Base-by-base conservation (phyloP, 192 early-diverging fungal genomes). In the Backusella psychrophila region DNA sequence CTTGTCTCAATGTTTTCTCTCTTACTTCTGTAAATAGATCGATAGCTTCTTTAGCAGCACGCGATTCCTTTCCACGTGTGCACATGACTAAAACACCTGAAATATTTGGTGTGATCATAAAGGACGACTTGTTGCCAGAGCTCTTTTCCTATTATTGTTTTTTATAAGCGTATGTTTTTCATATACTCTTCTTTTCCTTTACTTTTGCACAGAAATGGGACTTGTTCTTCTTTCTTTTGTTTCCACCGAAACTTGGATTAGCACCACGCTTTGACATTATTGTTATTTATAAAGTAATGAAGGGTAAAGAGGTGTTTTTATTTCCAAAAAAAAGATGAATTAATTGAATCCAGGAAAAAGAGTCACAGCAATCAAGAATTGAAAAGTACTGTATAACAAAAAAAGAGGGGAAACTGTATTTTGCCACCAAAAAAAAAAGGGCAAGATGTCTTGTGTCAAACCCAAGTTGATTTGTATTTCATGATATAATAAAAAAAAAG, bases 51-150 rank as follows among this genome's bases (percentile, higher is more conserved):
- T 78, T 80, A 19, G 83, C 78, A 7, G 86, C 83, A 7, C 72
- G 70, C 19, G 35, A 67, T 70, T 89, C 88, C 75, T 80, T 86
- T 46, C 73, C 73, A 72, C 83, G 80, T 12, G 81, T 66, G 70
- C 86, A 87, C 65, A 81, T 89, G 42, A 89, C 80, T 63, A 89
- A 79, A 33, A 89, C 80, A 15, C 88, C 88, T 9, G 78, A 76
- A 70, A 86, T 85, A 31, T 82, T 82, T 11, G 86, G 77, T 65
- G 85, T 77, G 31, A 88, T 81, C 44, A 74, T 78, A 63, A 86
- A 84, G 63, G 80, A 73, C 17, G 82, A 77, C 29, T 71, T 79
- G 42, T 67, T 56, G 46, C 65, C 65, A 39, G 49, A 6, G 33
- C 66, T 44, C n/a, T 8, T 23, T 19, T 41, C 21, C 21, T 49